Percentiles rank a stretch among this genome's conserved stretches.
Evolutionary conservation across 2,329 filamentous ascomycete species (phyloP).

Genomic region (Fusarium incarnatum): DNA sequence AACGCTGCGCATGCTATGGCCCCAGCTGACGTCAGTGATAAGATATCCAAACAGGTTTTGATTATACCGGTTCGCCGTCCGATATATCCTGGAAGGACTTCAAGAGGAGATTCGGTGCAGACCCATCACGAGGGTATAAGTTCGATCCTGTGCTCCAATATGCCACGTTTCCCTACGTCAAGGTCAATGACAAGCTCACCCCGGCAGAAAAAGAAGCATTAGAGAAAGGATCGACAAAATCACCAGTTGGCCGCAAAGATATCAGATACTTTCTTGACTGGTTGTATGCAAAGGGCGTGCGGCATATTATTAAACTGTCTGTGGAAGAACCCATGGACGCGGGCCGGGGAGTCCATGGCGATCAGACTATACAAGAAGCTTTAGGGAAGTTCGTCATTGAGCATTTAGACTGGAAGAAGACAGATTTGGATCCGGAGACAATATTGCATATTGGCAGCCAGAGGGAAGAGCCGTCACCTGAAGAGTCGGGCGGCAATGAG

Average conservation of each 20-base stretch:
- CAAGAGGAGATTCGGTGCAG: not conserved
- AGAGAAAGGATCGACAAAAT: too few species aligned
- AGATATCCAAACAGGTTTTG: slow-evolving; percentile 1
- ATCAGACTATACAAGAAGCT: not conserved
- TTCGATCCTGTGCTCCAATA: not conserved
- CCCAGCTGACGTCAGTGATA: too few species aligned
- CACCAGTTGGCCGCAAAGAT: not conserved
- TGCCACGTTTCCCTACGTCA: not conserved
- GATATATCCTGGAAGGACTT: slow-evolving; percentile 3
- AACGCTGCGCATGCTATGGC: too few species aligned
- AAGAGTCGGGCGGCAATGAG: fast-evolving
- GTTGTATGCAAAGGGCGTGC: not conserved
- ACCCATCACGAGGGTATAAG: not conserved
- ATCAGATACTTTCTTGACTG: slow-evolving; percentile 1
- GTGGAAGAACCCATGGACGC: not conserved
- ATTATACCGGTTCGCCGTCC: not conserved
- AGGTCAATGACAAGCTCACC: not conserved
- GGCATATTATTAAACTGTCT: not conserved
- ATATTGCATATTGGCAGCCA: not conserved
- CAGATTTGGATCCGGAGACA: not conserved
- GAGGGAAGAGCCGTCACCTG: not conserved
- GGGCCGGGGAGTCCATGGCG: not conserved
- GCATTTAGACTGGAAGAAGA: slow-evolving; percentile 4
- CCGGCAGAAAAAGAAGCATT: too few species aligned
- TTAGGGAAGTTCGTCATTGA: not conserved